Percentiles rank a stretch among this genome's conserved stretches.
phyloP scores from a whole-genome alignment of 768 basidiomycete species.

The Postia placenta region DNA sequence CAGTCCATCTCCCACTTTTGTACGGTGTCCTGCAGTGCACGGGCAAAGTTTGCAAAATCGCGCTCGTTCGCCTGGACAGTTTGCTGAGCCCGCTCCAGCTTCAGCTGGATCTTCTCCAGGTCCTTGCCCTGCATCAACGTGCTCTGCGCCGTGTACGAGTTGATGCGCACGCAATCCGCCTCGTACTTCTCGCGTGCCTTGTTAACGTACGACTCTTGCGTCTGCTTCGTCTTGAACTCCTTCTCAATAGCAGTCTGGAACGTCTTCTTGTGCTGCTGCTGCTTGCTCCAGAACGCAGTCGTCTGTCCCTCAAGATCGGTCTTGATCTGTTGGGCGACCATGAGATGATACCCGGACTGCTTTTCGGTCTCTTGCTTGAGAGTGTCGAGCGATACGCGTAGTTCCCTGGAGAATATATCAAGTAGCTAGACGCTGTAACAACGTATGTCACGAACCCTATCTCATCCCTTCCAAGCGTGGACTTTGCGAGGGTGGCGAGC shows the following conservation, averaged over 20 bases:
- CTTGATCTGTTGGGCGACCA: conserved; percentile 70
- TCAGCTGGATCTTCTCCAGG: conserved; percentile 81
- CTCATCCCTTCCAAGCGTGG: conserved; percentile 79
- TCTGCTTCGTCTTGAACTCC: conserved; percentile 82
- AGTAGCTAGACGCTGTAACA: not conserved
- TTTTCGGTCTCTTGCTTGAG: conserved; percentile 79
- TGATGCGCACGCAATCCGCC: conserved; percentile 86
- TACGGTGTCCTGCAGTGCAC: conserved; percentile 70
- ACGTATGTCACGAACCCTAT: conserved; percentile 81
- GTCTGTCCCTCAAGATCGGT: conserved; percentile 68
- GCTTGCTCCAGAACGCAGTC: conserved; percentile 52
- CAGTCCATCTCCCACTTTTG: conserved; percentile 90
- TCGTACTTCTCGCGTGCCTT: conserved; percentile 95
- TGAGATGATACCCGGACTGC: conserved; percentile 67
- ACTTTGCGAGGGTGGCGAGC: conserved; percentile 71
- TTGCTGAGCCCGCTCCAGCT: conserved; percentile 83
- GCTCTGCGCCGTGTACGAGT: conserved; percentile 88
- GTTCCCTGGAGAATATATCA: conserved; percentile 47
- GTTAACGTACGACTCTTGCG: conserved; percentile 77
- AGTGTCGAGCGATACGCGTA: conserved; percentile 75
- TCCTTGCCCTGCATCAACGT: conserved; percentile 91
- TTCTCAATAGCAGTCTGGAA: conserved; percentile 81
- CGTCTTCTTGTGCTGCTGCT: conserved; percentile 67
- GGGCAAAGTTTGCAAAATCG: conserved; percentile 86
- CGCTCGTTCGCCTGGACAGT: conserved; percentile 88